These are phyloP conservation scores for Sordariomycetes sp. DNA, from an alignment of 2,329 filamentous ascomycete species.

Conservation along the genomic window DNA sequence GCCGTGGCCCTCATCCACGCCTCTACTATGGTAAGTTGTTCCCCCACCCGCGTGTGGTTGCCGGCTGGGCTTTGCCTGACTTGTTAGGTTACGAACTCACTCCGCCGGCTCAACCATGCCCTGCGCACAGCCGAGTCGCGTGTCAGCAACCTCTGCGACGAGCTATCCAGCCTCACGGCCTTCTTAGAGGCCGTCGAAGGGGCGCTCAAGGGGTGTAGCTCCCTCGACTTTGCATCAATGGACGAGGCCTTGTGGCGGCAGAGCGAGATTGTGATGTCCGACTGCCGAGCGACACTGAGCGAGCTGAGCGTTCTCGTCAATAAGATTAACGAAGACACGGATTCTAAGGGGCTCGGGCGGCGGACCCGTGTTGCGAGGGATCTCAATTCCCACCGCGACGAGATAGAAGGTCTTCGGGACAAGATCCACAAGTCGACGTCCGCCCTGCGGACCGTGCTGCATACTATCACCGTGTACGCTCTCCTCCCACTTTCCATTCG, in stretches of 20 bases:
- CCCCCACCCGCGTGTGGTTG: neutral
- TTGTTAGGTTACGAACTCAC: neutral
- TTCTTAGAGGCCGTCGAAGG: conserved; percentile 12
- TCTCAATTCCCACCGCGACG: conserved; percentile 9
- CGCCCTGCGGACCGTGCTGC: conserved; percentile 15
- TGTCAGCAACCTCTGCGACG: conserved; percentile 9
- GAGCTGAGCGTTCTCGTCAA: conserved; percentile 10
- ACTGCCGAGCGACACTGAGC: conserved; percentile 11
- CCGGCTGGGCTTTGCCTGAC: too few species aligned
- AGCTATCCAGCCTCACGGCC: conserved; percentile 11
- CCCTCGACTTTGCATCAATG: conserved; percentile 10
- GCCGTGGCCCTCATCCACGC: neutral
- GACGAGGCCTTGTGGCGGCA: conserved; percentile 14
- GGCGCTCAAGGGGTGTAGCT: conserved; percentile 10
- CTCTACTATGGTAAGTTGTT: neutral
- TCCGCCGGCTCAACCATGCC: conserved; percentile 1
- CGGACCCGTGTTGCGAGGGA: conserved; percentile 8
- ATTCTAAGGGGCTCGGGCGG: conserved; percentile 5
- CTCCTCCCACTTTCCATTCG: neutral
- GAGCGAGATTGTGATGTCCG: conserved; percentile 10
- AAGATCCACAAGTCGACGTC: conserved; percentile 16
- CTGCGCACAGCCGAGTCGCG: conserved; percentile 10
- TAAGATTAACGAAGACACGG: conserved; percentile 3
- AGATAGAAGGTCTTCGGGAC: conserved; percentile 12
- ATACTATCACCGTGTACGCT: conserved; percentile 13